Percentiles rank a stretch among this genome's conserved stretches.
These are phyloP conservation scores for Aspergillus brunneoviolaceus DNA, from an alignment of 2,329 filamentous ascomycete genomes.

Conservation along the genomic window DNA sequence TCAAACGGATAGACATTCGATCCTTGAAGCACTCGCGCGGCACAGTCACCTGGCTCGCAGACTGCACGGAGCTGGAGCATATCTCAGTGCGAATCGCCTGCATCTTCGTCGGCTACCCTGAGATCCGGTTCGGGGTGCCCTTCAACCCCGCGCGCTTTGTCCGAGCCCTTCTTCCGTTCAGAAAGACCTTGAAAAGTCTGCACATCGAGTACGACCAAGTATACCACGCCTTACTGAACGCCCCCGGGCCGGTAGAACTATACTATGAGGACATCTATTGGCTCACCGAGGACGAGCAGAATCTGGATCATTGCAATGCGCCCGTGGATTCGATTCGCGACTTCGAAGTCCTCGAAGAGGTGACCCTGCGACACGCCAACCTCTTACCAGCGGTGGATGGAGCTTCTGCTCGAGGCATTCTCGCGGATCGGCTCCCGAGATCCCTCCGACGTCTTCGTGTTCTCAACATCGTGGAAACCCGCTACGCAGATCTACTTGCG, in stretches of 20 bases:
- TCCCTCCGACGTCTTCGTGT: neutral
- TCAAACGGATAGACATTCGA: neutral
- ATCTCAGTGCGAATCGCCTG: neutral
- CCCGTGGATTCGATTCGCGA: neutral
- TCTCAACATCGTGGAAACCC: neutral
- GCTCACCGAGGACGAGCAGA: neutral
- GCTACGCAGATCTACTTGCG: neutral
- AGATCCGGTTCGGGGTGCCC: neutral
- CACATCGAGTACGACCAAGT: neutral
- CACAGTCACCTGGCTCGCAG: neutral
- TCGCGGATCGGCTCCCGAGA: neutral
- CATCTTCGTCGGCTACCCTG: neutral
- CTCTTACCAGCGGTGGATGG: neutral
- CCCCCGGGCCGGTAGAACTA: neutral
- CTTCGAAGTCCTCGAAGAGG: neutral
- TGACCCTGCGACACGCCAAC: neutral
- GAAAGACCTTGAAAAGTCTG: neutral
- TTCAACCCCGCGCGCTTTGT: neutral
- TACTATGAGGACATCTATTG: neutral
- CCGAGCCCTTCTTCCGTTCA: neutral
- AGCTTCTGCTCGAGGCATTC: neutral
- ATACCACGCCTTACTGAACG: neutral
- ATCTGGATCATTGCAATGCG: neutral
- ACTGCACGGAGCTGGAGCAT: neutral
- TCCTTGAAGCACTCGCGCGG: neutral